Evolutionary conservation across 2,329 filamentous ascomycete species (phyloP), one percentile per base, ranked within the genome.

Genomic region (Cladosporium sp.): DNA sequence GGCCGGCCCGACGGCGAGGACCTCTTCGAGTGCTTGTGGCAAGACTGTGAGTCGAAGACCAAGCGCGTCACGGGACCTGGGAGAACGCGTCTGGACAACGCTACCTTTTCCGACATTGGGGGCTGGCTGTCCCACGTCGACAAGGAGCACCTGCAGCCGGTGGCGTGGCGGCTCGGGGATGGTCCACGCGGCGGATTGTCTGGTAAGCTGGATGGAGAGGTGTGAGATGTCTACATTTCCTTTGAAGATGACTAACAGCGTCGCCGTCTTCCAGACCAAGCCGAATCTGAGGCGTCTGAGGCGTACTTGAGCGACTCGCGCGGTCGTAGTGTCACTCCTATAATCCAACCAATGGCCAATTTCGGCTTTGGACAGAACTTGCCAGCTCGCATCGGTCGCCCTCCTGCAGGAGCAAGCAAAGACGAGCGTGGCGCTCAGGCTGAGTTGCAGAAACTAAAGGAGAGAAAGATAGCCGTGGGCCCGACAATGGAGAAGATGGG

Each of bases 91-190:
- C 52, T 54, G 59, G 46, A 60, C 60, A 22, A 56, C 14, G 52
- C 57, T 7, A 56, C 38, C 19, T 78, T 78, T 55, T 59, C 61
- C 8, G 61, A 64, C 8, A 63, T 71, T 31, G 65, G 67, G 9
- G 61, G 68, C 11, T 79, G 81, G 72, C 66, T 72, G 48, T 65
- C 68, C 18, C 82, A 85, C 61, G 61, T 84, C 19, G 72, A 77
- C 53, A 63, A 70, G 32, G 63, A 61, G 16, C 82, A 85, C 64
- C 62, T 84, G n/a, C 64, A 67, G 16, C 70, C 75, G 14, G 61
- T 82, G 41, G 77, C 77, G n/a, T 79, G 79, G 76, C 70, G 74
- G 58, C 69, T 78, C 41, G 81, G 81, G n/a, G 80, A 84, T 68
- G 81, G 82, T 49, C 80, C 80, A 40, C 72, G 72, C 44, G 73